Conservation (phyloP, 2,329 filamentous ascomycete species). For the Pseudogymnoascus sp. region DNA sequence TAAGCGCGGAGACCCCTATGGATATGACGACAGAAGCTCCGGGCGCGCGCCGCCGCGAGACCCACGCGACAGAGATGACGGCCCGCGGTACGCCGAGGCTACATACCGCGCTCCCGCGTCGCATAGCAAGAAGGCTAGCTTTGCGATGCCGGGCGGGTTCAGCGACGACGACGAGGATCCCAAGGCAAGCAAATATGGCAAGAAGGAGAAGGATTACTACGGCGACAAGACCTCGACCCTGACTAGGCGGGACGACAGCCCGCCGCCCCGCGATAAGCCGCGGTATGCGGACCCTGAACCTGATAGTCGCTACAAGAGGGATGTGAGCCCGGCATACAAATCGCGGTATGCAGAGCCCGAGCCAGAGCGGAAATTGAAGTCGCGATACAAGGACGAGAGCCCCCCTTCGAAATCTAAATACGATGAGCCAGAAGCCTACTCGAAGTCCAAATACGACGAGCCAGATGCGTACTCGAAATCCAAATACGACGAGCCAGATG, state of each 20-base stretch:
- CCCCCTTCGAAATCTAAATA: background rate
- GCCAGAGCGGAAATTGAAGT: background rate
- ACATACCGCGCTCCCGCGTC: background rate
- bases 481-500: background rate
- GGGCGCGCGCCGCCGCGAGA: background rate
- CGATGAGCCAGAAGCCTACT: background rate
- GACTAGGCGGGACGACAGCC: background rate
- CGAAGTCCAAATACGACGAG: conserved; percentile 2
- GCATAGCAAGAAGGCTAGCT: conserved; percentile 4
- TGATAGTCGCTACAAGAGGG: conserved; percentile 1
- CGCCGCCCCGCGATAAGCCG: conserved; percentile 2
- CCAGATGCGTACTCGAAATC: background rate
- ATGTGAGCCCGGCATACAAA: background rate
- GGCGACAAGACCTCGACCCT: background rate
- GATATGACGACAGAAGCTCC: background rate
- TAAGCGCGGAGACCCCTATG: conserved; percentile 1
- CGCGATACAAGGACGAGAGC: background rate
- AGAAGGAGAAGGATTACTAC: background rate
- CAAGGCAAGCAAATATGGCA: background rate
- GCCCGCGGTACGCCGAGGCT: conserved; percentile 1
- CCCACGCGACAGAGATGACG: conserved; percentile 5
- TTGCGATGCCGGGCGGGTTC: conserved; percentile 7
- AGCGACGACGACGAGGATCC: background rate
- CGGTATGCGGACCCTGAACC: background rate
- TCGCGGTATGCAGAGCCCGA: background rate